Evolutionary conservation across 495 filamentous ascomycete genomes (phyloP).

Genomic region (Endocarpon pusillum): DNA sequence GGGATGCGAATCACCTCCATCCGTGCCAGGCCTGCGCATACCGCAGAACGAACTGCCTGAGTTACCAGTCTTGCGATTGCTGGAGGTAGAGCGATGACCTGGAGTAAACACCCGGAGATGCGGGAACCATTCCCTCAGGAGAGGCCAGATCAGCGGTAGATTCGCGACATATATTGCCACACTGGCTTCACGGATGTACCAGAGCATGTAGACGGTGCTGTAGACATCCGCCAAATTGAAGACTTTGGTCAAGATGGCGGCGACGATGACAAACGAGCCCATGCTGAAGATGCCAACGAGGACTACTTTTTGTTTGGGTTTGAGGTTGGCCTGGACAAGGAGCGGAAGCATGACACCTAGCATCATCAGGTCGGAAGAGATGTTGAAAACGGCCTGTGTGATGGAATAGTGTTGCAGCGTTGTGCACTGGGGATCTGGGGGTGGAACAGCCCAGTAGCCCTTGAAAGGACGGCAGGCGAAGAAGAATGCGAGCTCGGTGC

Average conservation of each 20-base stretch:
- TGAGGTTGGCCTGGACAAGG: conserved; percentile 35
- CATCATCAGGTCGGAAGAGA: conserved; percentile 46
- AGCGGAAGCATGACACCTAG: conserved; percentile 42
- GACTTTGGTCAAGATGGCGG: conserved; percentile 45
- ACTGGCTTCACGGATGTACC: conserved; percentile 49
- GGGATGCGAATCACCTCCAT: too few relatives aligned
- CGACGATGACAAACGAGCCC: conserved; percentile 46
- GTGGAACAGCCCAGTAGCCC: conserved; percentile 41
- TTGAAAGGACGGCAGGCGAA: conserved; percentile 43
- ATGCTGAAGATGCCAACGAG: conserved; percentile 33
- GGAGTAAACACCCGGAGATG: too few relatives aligned
- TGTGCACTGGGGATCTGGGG: conserved; percentile 18
- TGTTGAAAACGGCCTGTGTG: conserved; percentile 48
- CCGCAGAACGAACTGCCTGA: too few relatives aligned
- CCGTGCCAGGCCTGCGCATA: too few relatives aligned
- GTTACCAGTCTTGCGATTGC: too few relatives aligned
- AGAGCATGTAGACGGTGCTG: conserved; percentile 32
- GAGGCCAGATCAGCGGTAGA: conserved; percentile 43
- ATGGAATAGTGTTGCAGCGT: conserved; percentile 38
- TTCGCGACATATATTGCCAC: conserved; percentile 49
- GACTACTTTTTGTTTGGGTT: conserved; percentile 31
- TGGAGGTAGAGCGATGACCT: too few relatives aligned
- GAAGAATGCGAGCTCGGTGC: conserved; percentile 46
- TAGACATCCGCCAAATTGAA: conserved; percentile 44
- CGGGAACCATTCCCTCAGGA: too few relatives aligned